Base-by-base conservation (phyloP, 2,329 filamentous ascomycete species). In the Fusarium agapanthi region DNA sequence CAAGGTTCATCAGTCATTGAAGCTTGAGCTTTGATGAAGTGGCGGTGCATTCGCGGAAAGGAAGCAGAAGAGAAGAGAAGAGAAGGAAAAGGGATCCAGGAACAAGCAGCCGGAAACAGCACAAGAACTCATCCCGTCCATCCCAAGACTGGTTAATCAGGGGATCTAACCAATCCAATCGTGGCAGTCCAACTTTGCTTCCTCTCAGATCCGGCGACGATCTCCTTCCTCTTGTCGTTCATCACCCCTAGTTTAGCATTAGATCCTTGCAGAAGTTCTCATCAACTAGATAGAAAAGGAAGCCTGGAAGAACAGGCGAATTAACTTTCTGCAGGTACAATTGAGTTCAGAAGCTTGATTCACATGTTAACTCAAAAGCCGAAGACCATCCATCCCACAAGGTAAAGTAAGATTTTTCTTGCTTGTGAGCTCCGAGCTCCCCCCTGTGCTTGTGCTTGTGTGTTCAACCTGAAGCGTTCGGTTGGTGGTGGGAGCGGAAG, bases 141-240 rank as follows among this genome's bases (percentile, higher is more conserved):
- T 48, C 30, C 48, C 53, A 50, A 38, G 55, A 59, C 43, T 58
- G 53, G 48, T 44, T 40, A 47, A 44, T 59, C 61, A 71, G 48
- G 69, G 65, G 58, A 64, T 32, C 48, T 56, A n/a, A 13, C 44
- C 58, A 50, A 53, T 53, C 65, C 65, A 56, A 72, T 63, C 53
- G 50, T 61, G 35, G 24, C 41, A 32, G 51, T 54, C 24, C 30
- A 51, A 32, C 40, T 38, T 59, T 60, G 40, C 61, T 72, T 72
- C 57, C 67, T 40, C 41, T 65, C 28, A 74, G 67, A 73, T 73
- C 69, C 53, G 40, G 38, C 43, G 71, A 67, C 67, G 71, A 73
- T 73, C 71, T 64, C 53, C 61, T 56, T 60, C 57, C 69, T 61
- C 44, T 34, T 59, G n/a, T 24, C 47, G 55, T 37, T 40, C 50